These are phyloP conservation scores for Knoxdaviesia capensis DNA, from an alignment of 2,329 filamentous ascomycete genomes.

Conservation along the genomic window DNA sequence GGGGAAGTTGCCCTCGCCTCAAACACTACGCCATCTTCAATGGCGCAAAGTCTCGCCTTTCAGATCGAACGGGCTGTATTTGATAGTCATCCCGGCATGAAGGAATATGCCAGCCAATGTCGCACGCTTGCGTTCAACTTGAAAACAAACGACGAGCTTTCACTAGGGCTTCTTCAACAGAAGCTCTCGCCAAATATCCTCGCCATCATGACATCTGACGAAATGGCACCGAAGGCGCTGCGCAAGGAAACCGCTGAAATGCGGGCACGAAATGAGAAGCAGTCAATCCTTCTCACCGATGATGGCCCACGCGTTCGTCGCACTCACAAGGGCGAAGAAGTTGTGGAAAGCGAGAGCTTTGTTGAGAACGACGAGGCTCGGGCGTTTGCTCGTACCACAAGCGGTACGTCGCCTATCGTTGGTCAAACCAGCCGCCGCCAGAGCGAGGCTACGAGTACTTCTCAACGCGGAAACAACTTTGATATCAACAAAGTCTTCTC, in stretches of 20 bases:
- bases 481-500: constrained; percentile 76
- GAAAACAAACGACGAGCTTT: constrained; percentile 68
- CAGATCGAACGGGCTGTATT: constrained; percentile 58
- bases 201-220: constrained; percentile 72
- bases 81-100: constrained; percentile 30
- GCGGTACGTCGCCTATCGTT: not conserved
- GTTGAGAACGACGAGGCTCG: constrained; percentile 13
- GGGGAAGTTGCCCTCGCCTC: constrained; percentile 41
- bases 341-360: constrained; percentile 56
- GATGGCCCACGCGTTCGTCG: constrained; percentile 61
- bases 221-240: constrained; percentile 81
- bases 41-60: constrained; percentile 52
- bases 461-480: constrained; percentile 21
- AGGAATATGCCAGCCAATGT: constrained; percentile 41
- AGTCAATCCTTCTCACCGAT: constrained; percentile 64
- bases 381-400: constrained; percentile 3
- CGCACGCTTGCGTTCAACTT: constrained; percentile 69
- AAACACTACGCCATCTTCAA: constrained; percentile 39
- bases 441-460: not conserved
- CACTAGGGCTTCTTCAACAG: constrained; percentile 53
- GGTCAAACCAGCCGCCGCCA: not conserved
- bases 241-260: constrained; percentile 59
- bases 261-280: constrained; percentile 60
- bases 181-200: constrained; percentile 55
- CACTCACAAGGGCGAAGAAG: constrained; percentile 88